A percentile compares a stretch with the other conserved stretches of the same genome.
These are phyloP conservation scores for Ustilago loliicola DNA, from an alignment of 1,284 basidiomycete species.

Conservation along the genomic window DNA sequence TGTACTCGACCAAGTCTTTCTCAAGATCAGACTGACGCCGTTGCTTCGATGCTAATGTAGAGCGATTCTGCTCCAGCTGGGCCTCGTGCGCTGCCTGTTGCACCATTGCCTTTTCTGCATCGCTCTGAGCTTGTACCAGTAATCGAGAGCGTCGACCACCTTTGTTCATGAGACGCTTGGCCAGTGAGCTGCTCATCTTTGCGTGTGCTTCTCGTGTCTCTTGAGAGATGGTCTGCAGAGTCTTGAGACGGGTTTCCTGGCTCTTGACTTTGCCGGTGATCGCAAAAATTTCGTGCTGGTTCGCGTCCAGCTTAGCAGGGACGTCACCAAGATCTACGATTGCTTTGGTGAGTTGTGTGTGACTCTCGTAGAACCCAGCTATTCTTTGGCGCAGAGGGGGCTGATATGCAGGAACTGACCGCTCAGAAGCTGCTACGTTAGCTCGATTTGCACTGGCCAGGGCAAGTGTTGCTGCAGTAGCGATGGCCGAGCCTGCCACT, in stretches of 20 bases:
- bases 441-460: slow-evolving; percentile 9
- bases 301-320: slow-evolving; percentile 24
- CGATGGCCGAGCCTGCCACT: slow-evolving; percentile 13
- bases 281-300: slow-evolving; percentile 38
- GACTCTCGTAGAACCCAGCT: slow-evolving; percentile 26
- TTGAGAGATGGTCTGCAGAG: slow-evolving; percentile 24
- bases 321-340: slow-evolving; percentile 43
- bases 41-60: slow-evolving; percentile 9
- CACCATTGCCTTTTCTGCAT: slow-evolving; percentile 24
- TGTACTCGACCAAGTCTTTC: slow-evolving; percentile 26
- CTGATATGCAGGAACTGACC: slow-evolving; percentile 37
- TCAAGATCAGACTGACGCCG: slow-evolving; percentile 25
- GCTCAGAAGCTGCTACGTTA: slow-evolving; percentile 23
- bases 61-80: slow-evolving; percentile 27
- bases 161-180: slow-evolving; percentile 51
- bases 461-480: slow-evolving; percentile 34
- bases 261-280: slow-evolving; percentile 47
- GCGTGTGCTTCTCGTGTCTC: slow-evolving; percentile 25
- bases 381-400: slow-evolving; percentile 40
- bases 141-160: slow-evolving; percentile 19
- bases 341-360: slow-evolving; percentile 29
- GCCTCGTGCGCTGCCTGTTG: slow-evolving; percentile 34
- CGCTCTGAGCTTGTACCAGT: slow-evolving; percentile 19
- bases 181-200: slow-evolving; percentile 33
- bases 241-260: slow-evolving; percentile 35